Conservation (phyloP, 2,329 filamentous ascomycete genomes). For the Epicoccum sorghinum region DNA sequence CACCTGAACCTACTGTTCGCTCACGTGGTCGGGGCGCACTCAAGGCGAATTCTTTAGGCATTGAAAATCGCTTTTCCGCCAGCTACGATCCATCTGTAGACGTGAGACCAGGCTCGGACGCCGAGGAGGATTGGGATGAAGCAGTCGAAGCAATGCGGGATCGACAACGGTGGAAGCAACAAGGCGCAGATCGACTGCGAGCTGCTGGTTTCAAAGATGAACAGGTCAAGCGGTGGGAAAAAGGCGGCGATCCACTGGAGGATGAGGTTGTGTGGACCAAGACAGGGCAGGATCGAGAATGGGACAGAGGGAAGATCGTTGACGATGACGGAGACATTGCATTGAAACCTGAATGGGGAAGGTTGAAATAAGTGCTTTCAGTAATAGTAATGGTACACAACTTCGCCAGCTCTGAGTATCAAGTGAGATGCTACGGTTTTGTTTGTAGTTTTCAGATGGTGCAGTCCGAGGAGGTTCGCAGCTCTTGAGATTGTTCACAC, state of each 20-base stretch:
- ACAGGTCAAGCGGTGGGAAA: slow-evolving; percentile 75
- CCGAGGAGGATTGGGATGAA: slow-evolving; percentile 76
- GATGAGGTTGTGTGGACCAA: slow-evolving; percentile 76
- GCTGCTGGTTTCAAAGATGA: slow-evolving; percentile 79
- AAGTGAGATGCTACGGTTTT: no score
- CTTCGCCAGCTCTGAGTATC: no score
- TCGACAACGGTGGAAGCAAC: slow-evolving; percentile 76
- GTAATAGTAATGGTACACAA: no score
- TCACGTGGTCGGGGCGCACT: slow-evolving; percentile 40
- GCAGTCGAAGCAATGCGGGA: slow-evolving; percentile 79
- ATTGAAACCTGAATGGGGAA: slow-evolving; percentile 57
- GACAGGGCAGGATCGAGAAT: slow-evolving; percentile 69
- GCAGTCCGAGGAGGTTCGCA: no score
- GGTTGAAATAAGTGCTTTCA: slow-evolving; percentile 28
- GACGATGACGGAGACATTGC: slow-evolving; percentile 61
- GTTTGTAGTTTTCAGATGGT: no score
- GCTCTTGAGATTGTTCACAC: no score
- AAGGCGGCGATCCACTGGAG: slow-evolving; percentile 64
- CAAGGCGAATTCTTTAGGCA: slow-evolving; percentile 57
- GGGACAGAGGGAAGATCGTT: slow-evolving; percentile 69
- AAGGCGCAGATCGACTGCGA: slow-evolving; percentile 76
- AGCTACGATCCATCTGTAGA: slow-evolving; percentile 66
- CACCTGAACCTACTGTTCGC: slow-evolving; percentile 51
- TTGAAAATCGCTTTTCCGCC: slow-evolving; percentile 80
- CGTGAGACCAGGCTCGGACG: slow-evolving; percentile 55